phyloP scores from a whole-genome alignment of 2,329 filamentous ascomycete genomes.

The Talaromyces sp. region DNA sequence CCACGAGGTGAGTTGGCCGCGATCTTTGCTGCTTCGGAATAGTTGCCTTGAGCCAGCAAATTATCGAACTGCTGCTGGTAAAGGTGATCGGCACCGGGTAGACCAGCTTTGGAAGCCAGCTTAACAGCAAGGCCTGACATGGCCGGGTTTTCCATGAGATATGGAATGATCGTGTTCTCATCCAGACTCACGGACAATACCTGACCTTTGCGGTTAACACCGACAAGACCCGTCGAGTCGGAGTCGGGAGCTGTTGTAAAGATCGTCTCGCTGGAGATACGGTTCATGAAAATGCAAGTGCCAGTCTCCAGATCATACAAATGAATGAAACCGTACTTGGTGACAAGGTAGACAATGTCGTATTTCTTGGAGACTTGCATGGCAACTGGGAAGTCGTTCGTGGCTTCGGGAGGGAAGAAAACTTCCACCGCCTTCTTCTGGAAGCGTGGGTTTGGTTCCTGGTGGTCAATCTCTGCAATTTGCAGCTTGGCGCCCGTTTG shows the following conservation, averaged over 20 bases:
- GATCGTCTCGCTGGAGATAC: conserved; percentile 98
- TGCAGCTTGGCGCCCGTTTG: conserved; percentile 90
- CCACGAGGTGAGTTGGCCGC: conserved; percentile 94
- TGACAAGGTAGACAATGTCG: conserved; percentile 93
- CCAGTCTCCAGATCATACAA: conserved; percentile 96
- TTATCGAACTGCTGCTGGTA: conserved; percentile 92
- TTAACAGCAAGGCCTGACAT: conserved; percentile 93
- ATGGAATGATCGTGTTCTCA: conserved; percentile 84
- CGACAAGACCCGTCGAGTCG: conserved; percentile 80
- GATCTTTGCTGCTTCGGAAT: conserved; percentile 84
- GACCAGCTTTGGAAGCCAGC: conserved; percentile 86
- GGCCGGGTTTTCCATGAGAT: conserved; percentile 92
- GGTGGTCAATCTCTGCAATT: conserved; percentile 94
- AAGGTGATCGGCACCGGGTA: conserved; percentile 89
- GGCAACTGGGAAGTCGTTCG: conserved; percentile 94
- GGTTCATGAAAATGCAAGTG: conserved; percentile 97
- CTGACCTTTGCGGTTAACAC: conserved; percentile 96
- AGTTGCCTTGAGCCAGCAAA: conserved; percentile 73
- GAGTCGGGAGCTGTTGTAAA: conserved; percentile 86
- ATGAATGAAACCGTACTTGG: conserved; percentile 98
- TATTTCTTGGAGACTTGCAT: conserved; percentile 97
- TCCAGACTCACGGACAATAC: conserved; percentile 91
- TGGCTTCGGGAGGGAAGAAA: conserved; percentile 92
- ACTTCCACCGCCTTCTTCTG: conserved; percentile 96
- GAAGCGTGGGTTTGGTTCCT: conserved; percentile 81